Percentiles rank a stretch among this genome's conserved stretches.
Evolutionary conservation across 2,329 filamentous ascomycete genomes (phyloP).

Genomic region (Hymenoscyphus occultus): DNA sequence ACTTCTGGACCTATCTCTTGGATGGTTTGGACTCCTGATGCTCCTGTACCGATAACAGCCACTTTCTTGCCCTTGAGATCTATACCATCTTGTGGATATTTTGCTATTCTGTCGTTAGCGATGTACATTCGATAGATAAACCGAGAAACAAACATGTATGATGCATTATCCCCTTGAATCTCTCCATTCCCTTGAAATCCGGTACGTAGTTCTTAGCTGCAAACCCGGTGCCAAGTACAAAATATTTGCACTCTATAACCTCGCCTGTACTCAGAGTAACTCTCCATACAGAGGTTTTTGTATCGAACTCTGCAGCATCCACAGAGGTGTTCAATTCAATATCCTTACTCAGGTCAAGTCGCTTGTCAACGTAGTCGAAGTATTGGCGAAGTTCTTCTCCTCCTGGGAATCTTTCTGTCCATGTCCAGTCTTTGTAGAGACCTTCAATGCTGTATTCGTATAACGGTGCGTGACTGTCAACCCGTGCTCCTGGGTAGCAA

Average conservation of each 20-base stretch:
- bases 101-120: slow-evolving; percentile 2
- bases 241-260: slow-evolving; percentile 23
- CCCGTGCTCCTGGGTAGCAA: slow-evolving; percentile 45
- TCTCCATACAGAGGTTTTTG: slow-evolving; percentile 38
- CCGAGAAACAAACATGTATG: slow-evolving; percentile 25
- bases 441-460: slow-evolving; percentile 39
- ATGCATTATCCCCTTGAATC: slow-evolving; percentile 29
- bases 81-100: slow-evolving; percentile 38
- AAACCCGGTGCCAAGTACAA: slow-evolving; percentile 31
- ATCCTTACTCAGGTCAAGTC: slow-evolving; percentile 43
- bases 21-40: slow-evolving; percentile 29
- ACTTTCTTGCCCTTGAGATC: slow-evolving; percentile 50
- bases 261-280: slow-evolving; percentile 40
- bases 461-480: slow-evolving; percentile 43
- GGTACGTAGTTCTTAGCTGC: slow-evolving; percentile 29
- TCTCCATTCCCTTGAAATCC: slow-evolving; percentile 26
- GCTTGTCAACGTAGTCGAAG: slow-evolving; percentile 46
- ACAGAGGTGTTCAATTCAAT: slow-evolving; percentile 42
- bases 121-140: not conserved
- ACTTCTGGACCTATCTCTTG: slow-evolving; percentile 38
- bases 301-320: slow-evolving; percentile 40
- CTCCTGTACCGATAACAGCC: slow-evolving; percentile 50
- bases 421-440: slow-evolving; percentile 45
- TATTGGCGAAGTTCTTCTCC: slow-evolving; percentile 44
- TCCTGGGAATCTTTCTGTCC: slow-evolving; percentile 41